These are phyloP conservation scores for Cladosporium sp. DNA, from an alignment of 2,329 filamentous ascomycete genomes.

Conservation along the genomic window DNA sequence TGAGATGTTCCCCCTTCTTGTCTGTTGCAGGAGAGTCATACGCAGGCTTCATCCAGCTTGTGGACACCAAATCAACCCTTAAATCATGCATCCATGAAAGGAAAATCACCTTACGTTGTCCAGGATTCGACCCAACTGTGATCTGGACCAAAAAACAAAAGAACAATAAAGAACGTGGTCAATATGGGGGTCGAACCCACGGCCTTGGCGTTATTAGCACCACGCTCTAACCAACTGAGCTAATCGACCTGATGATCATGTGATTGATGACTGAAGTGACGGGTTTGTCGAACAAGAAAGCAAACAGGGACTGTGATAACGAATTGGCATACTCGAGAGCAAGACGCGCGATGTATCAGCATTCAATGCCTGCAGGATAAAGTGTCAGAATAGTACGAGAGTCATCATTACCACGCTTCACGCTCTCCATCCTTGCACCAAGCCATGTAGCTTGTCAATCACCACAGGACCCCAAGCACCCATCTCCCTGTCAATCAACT, in stretches of 20 bases:
- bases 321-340: too few species aligned
- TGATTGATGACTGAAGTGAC: background rate
- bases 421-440: constrained; percentile 88
- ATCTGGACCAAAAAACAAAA: background rate
- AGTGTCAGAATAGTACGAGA: background rate
- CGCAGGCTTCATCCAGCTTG: too few species aligned
- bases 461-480: constrained; percentile 89
- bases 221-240: constrained; percentile 21
- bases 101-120: too few species aligned
- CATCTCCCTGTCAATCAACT: constrained; percentile 86
- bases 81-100: too few species aligned
- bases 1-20: too few species aligned
- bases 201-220: constrained; percentile 22
- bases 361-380: background rate
- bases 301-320: too few species aligned
- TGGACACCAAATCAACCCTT: background rate
- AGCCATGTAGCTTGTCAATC: constrained; percentile 91
- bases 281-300: background rate
- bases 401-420: constrained; percentile 38
- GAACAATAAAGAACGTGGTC: background rate
- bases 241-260: constrained; percentile 2
- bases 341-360: background rate
- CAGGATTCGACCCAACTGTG: background rate
- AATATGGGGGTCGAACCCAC: constrained; percentile 18
- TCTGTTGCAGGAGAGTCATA: too few species aligned